phyloP scores from a whole-genome alignment of 257 asterid genomes.

The Solanum medicagineum region DNA sequence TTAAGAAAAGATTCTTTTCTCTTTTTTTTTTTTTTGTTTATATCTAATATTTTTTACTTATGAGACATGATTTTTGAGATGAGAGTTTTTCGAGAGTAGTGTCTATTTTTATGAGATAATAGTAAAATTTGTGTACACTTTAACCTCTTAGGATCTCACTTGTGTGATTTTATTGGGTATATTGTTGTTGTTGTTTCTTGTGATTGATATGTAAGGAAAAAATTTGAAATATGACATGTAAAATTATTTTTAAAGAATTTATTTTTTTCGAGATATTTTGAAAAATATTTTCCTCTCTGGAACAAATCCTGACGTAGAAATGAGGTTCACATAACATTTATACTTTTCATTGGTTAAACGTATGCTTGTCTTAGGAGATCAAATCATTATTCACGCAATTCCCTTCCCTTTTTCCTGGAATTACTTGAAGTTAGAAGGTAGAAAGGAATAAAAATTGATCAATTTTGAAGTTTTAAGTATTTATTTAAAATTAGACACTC shows the following conservation, averaged over 20 bases:
- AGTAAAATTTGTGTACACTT: no score
- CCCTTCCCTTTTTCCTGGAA: not conserved
- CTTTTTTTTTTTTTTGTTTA: no score
- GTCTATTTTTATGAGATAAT: no score
- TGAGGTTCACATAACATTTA: not conserved
- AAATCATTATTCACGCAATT: not conserved
- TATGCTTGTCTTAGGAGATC: not conserved
- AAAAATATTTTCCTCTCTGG: fast-evolving
- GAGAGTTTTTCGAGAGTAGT: no score
- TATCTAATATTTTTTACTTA: no score
- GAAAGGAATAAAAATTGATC: not conserved
- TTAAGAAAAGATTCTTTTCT: no score
- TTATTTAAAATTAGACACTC: not conserved
- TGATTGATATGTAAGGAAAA: not conserved
- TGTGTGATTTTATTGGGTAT: no score
- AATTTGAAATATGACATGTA: no score
- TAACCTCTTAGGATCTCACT: no score
- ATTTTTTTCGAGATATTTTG: not conserved
- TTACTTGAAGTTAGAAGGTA: not conserved
- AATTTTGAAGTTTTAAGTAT: not conserved
- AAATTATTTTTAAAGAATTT: not conserved
- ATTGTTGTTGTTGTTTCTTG: not conserved
- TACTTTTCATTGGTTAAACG: not conserved
- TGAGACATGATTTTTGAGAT: no score
- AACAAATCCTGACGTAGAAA: not conserved